phyloP scores from a whole-genome alignment of 129 eudicot genomes.

The Tagetes erecta region DNA sequence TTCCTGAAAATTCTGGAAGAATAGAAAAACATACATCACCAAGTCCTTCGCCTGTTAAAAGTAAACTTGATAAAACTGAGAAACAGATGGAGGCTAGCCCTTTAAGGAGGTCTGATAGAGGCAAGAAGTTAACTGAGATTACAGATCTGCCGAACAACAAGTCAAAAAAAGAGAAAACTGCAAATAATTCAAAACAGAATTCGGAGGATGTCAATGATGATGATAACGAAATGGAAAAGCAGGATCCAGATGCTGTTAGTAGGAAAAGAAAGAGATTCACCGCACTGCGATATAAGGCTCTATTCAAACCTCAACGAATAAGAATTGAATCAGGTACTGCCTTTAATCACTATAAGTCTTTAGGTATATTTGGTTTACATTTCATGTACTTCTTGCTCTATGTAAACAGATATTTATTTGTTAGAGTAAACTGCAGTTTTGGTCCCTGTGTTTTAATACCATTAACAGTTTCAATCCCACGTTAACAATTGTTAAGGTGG shows the following conservation, averaged over 20 bases:
- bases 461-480: too few species aligned
- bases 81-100: conserved; percentile 41
- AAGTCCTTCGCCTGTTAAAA: conserved; percentile 30
- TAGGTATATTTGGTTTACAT: neutral
- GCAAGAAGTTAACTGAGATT: conserved; percentile 38
- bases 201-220: conserved; percentile 39
- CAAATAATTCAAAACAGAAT: conserved; percentile 38
- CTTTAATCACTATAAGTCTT: neutral
- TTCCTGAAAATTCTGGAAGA: conserved; percentile 45
- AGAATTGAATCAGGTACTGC: conserved; percentile 33
- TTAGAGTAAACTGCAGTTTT: too few species aligned
- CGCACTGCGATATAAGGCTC: conserved; percentile 42
- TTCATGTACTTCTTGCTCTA: conserved; percentile 2
- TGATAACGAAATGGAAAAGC: conserved; percentile 27
- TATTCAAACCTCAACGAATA: conserved; percentile 37
- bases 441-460: too few species aligned
- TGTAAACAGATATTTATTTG: neutral
- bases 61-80: conserved; percentile 49
- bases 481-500: too few species aligned
- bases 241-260: conserved; percentile 30
- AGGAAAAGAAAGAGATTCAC: conserved; percentile 52
- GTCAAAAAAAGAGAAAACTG: conserved; percentile 34
- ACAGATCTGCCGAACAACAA: conserved; percentile 30
- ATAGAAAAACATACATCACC: conserved; percentile 44
- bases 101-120: conserved; percentile 62